These are phyloP conservation scores for Macrolepiota fuliginosa DNA, from an alignment of 768 basidiomycete species.

Conservation along the genomic window DNA sequence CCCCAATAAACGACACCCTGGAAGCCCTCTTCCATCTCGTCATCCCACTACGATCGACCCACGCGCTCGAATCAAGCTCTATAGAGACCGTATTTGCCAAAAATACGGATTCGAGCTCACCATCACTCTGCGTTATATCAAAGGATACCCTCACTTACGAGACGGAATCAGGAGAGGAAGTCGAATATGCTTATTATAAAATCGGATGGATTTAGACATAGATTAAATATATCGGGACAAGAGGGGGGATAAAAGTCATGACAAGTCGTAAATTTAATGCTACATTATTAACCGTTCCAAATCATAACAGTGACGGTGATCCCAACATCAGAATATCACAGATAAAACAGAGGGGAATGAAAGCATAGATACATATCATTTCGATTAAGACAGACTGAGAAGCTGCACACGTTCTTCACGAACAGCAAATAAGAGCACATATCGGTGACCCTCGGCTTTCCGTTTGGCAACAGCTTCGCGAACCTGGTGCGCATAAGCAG, in stretches of 20 bases:
- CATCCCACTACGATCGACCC: constrained; percentile 71
- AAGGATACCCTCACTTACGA: constrained; percentile 59
- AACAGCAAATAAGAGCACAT: constrained; percentile 62
- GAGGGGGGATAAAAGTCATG: not conserved
- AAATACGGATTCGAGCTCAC: not conserved
- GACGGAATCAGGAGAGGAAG: constrained; percentile 44
- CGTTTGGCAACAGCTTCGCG: constrained; percentile 63
- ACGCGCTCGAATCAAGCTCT: constrained; percentile 53
- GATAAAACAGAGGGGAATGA: not conserved
- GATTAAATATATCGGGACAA: not conserved
- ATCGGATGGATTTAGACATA: constrained; percentile 56
- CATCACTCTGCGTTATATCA: constrained; percentile 15
- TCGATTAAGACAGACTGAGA: constrained; percentile 7
- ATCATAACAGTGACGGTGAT: not conserved
- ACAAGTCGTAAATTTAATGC: not conserved
- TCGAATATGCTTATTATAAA: constrained; percentile 68
- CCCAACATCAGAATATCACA: not conserved
- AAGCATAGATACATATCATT: not conserved
- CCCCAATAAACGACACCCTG: not conserved
- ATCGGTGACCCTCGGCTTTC: constrained; percentile 61
- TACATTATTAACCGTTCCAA: not conserved
- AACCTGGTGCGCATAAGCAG: constrained; percentile 64
- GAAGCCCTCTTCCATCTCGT: constrained; percentile 61
- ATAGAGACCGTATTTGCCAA: constrained; percentile 54
- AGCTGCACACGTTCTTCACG: constrained; percentile 70